Conservation (phyloP, 306 rosid species). For the Ormosia emarginata region DNA sequence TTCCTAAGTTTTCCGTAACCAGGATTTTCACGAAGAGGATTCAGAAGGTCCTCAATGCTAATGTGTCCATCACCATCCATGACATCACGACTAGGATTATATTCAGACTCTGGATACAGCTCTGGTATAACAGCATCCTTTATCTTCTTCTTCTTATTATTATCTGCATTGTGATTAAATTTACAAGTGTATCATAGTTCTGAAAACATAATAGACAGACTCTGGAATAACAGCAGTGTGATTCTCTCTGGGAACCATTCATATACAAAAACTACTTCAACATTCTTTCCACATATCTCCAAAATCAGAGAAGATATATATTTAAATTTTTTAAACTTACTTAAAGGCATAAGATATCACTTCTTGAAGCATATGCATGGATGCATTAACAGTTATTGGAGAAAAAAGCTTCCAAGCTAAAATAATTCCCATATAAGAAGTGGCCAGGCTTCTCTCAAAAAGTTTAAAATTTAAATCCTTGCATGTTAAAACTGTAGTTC, state of each 20-base stretch:
- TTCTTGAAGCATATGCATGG: neutral
- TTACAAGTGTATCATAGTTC: neutral
- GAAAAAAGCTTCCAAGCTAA: neutral
- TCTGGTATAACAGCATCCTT: constrained; percentile 48
- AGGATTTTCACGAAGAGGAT: constrained; percentile 60
- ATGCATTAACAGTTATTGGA: neutral
- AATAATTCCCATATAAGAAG: neutral
- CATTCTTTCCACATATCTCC: neutral
- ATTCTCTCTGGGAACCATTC: neutral
- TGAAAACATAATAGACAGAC: neutral
- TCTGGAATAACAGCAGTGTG: neutral
- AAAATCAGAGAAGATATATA: neutral
- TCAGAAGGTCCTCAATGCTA: constrained; percentile 59
- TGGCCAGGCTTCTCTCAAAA: neutral
- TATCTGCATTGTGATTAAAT: constrained; percentile 35
- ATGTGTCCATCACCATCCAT: constrained; percentile 66
- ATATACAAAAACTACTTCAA: neutral
- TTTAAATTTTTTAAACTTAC: neutral
- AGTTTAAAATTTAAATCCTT: neutral
- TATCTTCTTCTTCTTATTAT: constrained; percentile 52
- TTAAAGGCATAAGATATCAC: neutral
- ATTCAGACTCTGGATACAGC: constrained; percentile 86
- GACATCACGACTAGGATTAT: constrained; percentile 71
- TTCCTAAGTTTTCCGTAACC: constrained; percentile 62
- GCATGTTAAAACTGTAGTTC: neutral